Conservation (phyloP, 2,329 filamentous ascomycete species). For the Nigrograna mackinnonii region DNA sequence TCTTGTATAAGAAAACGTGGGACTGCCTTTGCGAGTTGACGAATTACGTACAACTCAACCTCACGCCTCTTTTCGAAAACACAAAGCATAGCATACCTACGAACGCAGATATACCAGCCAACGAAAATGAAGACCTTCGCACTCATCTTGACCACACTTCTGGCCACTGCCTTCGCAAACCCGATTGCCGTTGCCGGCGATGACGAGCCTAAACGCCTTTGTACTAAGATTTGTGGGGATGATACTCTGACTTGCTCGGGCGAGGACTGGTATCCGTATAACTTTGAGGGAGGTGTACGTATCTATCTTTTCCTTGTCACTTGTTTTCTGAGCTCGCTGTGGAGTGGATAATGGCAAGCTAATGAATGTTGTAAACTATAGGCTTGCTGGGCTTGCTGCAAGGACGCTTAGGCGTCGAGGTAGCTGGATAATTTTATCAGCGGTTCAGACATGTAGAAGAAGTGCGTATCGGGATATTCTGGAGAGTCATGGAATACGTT, state of each 20-base stretch:
- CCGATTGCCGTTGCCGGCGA: background rate
- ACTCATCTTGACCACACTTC: conserved; percentile 2
- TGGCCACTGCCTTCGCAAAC: conserved; percentile 1
- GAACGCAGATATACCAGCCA: background rate
- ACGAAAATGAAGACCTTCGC: conserved; percentile 2
- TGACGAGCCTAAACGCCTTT: background rate
- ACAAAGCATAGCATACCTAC: too few species aligned
- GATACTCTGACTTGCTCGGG: background rate
- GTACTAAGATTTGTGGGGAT: background rate
- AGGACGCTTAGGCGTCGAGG: background rate
- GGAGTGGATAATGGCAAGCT: background rate
- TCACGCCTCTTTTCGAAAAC: too few species aligned
- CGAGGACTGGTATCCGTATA: background rate
- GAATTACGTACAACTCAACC: too few species aligned
- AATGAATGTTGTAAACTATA: conserved; percentile 1
- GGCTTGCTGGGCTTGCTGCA: conserved; percentile 6
- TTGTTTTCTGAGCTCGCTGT: background rate
- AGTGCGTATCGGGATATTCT: too few species aligned
- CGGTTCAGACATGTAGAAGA: too few species aligned
- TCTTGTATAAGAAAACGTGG: too few species aligned
- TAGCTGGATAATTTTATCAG: too few species aligned
- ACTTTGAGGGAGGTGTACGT: background rate
- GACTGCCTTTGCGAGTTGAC: too few species aligned
- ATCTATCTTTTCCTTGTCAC: background rate
- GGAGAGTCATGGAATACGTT: too few species aligned